phyloP scores from a whole-genome alignment of 2,329 filamentous ascomycete genomes.

The Stagonosporopsis tanaceti region DNA sequence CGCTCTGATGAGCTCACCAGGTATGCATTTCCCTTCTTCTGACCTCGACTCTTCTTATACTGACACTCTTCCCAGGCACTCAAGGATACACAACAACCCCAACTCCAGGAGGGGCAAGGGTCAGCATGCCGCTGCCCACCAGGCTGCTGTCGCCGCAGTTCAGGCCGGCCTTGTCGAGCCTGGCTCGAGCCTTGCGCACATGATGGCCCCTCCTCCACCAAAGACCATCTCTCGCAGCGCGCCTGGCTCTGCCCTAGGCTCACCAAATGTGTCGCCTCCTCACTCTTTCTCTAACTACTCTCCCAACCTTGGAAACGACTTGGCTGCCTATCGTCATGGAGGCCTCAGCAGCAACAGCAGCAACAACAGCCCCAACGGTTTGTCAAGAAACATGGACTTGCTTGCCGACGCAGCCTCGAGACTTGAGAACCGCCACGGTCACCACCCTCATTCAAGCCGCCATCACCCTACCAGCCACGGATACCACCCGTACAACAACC shows the following conservation, averaged over 20 bases:
- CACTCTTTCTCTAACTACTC: constrained; percentile 78
- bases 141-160: constrained; percentile 62
- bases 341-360: constrained; percentile 46
- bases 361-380: constrained; percentile 58
- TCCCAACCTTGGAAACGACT: constrained; percentile 64
- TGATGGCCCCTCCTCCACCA: constrained; percentile 79
- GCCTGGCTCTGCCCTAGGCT: constrained; percentile 83
- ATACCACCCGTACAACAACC: constrained; percentile 58
- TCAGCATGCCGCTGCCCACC: constrained; percentile 68
- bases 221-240: constrained; percentile 87
- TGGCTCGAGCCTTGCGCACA: constrained; percentile 59
- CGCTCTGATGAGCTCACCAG: constrained; percentile 91
- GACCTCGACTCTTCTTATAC: not conserved
- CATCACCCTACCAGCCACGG: constrained; percentile 52
- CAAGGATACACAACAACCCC: constrained; percentile 98
- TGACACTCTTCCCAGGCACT: constrained; percentile 69
- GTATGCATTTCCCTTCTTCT: constrained; percentile 18
- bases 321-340: constrained; percentile 62
- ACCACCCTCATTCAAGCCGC: constrained; percentile 50
- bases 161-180: constrained; percentile 61
- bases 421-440: constrained; percentile 67
- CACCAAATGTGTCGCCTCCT: constrained; percentile 95
- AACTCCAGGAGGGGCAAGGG: constrained; percentile 96
- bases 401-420: constrained; percentile 74
- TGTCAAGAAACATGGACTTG: constrained; percentile 69